Conservation (phyloP, 805 yeast species). For the Candida verbasci region DNA sequence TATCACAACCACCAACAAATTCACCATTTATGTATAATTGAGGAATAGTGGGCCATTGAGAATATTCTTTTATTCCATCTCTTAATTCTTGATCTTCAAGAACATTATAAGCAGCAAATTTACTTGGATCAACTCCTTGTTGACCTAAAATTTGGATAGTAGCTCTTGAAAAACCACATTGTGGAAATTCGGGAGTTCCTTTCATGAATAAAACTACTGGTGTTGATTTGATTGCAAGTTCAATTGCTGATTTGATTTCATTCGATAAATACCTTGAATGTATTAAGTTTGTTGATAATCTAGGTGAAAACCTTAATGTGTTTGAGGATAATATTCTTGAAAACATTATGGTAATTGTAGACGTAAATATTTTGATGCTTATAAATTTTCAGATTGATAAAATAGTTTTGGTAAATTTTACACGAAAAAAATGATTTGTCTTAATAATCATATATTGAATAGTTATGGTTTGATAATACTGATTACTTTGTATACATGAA, state of each 20-base stretch:
- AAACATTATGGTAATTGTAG: too few relatives aligned
- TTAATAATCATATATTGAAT: too few relatives aligned
- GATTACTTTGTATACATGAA: too few relatives aligned
- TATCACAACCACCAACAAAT: slow-evolving; percentile 97
- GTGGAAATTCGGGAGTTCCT: slow-evolving; percentile 97
- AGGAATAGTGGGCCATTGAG: slow-evolving; percentile 98
- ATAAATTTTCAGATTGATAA: too few relatives aligned
- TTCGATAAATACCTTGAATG: slow-evolving; percentile 54
- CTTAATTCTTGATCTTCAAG: slow-evolving; percentile 92
- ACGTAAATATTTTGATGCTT: too few relatives aligned
- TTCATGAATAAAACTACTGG: slow-evolving; percentile 98
- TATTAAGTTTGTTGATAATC: too few relatives aligned
- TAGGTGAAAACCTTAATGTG: too few relatives aligned
- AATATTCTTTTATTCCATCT: slow-evolving; percentile 91
- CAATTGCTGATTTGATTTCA: slow-evolving; percentile 80
- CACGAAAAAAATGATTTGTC: too few relatives aligned
- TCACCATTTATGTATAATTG: slow-evolving; percentile 89
- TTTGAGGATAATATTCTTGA: too few relatives aligned
- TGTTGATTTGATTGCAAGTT: slow-evolving; percentile 78
- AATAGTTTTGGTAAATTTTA: too few relatives aligned
- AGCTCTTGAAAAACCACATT: slow-evolving; percentile 95
- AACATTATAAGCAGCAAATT: slow-evolving; percentile 96
- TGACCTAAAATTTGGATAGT: slow-evolving; percentile 91
- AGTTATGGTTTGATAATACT: too few relatives aligned
- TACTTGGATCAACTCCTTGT: slow-evolving; percentile 94